Base-by-base conservation (phyloP, 805 yeast genomes). In the Yamadazyma paraphyllophila region DNA sequence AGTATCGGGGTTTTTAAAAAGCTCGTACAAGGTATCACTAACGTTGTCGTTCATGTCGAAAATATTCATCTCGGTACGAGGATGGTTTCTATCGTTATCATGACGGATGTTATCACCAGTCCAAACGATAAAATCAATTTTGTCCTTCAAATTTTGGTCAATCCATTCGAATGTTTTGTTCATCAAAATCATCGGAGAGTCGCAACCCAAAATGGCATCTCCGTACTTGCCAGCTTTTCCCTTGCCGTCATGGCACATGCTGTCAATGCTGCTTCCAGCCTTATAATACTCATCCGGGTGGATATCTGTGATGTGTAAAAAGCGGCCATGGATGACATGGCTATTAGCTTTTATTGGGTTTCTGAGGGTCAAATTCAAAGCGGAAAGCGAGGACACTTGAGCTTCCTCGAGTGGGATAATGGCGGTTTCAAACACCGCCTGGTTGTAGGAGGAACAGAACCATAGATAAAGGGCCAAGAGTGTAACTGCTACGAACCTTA, bases 51-150 rank as follows among this genome's bases (percentile, higher is more conserved):
- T 88, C 80, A 83, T 74, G 10, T 82, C 83, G 50, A 87, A 79
- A 38, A 88, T 88, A 46, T 82, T 80, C 47, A 59, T 57, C 57
- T 88, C 95, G 1, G 87, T 79, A 68, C 96, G 77, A 2, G 96
- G 96, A 56, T 67, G 66, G 15, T 61, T 60, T 59, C 95, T 71
- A 64, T 88, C 96, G 56, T 83, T 85, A 61, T 88, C 96, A 61
- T 88, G 96, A 45, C 96, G 74, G 38, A 86, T 79, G 56, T 88
- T 88, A 64, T 88, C 96, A 27, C 96, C 96, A 0, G 96, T 88
- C 96, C 96, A 88, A 11, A 88, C 77, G 10, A 88, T 83, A 63
- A 88, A 88, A 61, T 88, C 96, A 40, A 88, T 82, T 52, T 88
- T 81, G 61, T 86, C 94, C 49, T 73, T 78, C 48, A 88, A 61